Evolutionary conservation across 2,329 filamentous ascomycete species (phyloP).

Genomic region (Pseudopithomyces maydicus): DNA sequence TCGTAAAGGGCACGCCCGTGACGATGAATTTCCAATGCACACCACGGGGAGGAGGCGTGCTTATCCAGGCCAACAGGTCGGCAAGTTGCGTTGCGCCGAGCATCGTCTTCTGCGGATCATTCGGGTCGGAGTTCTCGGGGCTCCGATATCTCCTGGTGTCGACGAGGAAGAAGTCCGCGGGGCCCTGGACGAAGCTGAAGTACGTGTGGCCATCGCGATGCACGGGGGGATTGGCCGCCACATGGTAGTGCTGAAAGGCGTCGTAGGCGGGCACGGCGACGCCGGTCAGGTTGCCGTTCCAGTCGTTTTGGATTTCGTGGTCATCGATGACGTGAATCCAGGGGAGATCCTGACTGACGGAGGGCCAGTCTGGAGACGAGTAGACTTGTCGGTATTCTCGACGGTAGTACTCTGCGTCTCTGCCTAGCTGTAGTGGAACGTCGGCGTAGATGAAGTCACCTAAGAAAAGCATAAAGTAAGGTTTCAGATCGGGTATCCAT

Average conservation of each 20-base stretch:
- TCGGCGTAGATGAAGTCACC: slow-evolving; percentile 92
- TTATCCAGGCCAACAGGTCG: slow-evolving; percentile 79
- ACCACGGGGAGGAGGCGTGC: slow-evolving; percentile 71
- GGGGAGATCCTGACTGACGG: slow-evolving; percentile 77
- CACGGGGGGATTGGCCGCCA: slow-evolving; percentile 77
- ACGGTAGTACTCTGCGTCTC: slow-evolving; percentile 75
- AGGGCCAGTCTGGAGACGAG: slow-evolving; percentile 86
- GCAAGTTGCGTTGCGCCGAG: slow-evolving; percentile 78
- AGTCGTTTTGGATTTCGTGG: slow-evolving; percentile 95
- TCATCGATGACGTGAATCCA: slow-evolving; percentile 98
- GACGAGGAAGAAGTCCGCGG: slow-evolving; percentile 91
- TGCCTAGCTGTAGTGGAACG: slow-evolving; percentile 80
- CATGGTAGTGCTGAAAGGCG: slow-evolving; percentile 87
- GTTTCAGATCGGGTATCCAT: slow-evolving; percentile 72
- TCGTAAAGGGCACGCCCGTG: slow-evolving; percentile 91
- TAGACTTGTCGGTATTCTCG: slow-evolving; percentile 96
- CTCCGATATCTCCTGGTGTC: slow-evolving; percentile 89
- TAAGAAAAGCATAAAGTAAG: slow-evolving; percentile 74
- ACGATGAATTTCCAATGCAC: slow-evolving; percentile 94
- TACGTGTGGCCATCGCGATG: slow-evolving; percentile 73
- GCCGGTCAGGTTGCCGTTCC: slow-evolving; percentile 80
- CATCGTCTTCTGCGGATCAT: slow-evolving; percentile 78
- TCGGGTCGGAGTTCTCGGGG: slow-evolving; percentile 65
- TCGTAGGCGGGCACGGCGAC: slow-evolving; percentile 81
- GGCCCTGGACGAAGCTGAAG: slow-evolving; percentile 87